Evolutionary conservation across 257 asterid genomes (phyloP).

Genomic region (Galeopsis tetrahit): DNA sequence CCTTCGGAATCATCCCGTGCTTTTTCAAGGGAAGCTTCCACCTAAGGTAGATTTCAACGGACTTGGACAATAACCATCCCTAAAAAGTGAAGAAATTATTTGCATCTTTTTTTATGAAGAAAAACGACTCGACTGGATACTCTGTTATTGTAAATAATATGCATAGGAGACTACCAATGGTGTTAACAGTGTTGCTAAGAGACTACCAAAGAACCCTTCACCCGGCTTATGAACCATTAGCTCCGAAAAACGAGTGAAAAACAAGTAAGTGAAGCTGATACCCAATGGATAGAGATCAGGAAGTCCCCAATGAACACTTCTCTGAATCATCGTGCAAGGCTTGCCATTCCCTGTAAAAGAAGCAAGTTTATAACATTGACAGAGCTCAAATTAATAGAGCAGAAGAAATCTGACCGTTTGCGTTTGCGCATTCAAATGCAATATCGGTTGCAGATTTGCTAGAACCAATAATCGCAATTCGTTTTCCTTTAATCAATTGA

Average conservation of each 20-base stretch:
- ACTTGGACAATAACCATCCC: constrained; percentile 62
- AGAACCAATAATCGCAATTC: constrained; percentile 48
- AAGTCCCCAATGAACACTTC: constrained; percentile 53
- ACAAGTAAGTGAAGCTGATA: constrained; percentile 34
- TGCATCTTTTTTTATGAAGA: too few species aligned
- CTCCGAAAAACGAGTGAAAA: constrained; percentile 52
- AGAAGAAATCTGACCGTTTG: constrained; percentile 40
- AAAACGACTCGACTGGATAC: too few species aligned
- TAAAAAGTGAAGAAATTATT: constrained; percentile 1
- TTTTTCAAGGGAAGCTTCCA: constrained; percentile 61
- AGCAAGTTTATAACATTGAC: neutral
- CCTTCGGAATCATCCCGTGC: constrained; percentile 56
- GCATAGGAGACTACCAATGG: constrained; percentile 54
- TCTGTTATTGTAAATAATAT: too few species aligned
- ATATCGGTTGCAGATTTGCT: constrained; percentile 55
- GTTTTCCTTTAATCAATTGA: constrained; percentile 50
- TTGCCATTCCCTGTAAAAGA: constrained; percentile 37
- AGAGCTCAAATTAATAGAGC: neutral
- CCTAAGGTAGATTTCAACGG: constrained; percentile 52
- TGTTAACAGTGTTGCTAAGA: constrained; percentile 46
- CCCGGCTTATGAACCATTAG: constrained; percentile 70
- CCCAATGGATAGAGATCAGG: constrained; percentile 41
- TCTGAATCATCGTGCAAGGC: constrained; percentile 62
- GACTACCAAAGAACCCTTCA: constrained; percentile 40
- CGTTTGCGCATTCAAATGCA: constrained; percentile 47